Conservation (phyloP, 495 filamentous ascomycete species). For the Penicillium simplicissimum region DNA sequence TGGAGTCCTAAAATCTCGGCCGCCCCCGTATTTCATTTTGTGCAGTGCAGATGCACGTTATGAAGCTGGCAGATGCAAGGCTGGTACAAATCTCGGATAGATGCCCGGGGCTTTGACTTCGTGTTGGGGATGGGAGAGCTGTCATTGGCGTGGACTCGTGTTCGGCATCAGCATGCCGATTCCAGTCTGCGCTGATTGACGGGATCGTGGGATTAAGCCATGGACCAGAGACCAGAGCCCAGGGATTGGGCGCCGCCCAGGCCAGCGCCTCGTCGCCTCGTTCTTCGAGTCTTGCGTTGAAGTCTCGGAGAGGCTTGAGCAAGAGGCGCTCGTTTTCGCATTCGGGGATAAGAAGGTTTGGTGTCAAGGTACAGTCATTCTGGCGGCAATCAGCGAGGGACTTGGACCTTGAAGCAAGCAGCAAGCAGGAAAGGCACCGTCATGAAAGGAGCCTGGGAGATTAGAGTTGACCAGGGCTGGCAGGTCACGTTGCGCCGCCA, state of each 20-base stretch:
- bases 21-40: background rate
- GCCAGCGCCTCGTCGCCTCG: background rate
- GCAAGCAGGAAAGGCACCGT: background rate
- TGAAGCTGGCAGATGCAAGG: background rate
- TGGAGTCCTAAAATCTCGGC: background rate
- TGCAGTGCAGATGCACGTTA: background rate
- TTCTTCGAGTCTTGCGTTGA: background rate
- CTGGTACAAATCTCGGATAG: background rate
- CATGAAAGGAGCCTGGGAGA: too few relatives aligned
- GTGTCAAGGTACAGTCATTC: background rate
- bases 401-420: background rate
- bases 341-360: background rate
- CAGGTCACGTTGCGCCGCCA: background rate
- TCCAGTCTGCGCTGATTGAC: background rate
- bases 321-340: background rate
- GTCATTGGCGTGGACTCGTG: background rate
- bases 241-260: background rate
- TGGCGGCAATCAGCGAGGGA: background rate
- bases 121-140: background rate
- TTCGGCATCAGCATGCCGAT: conserved; percentile 3
- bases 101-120: background rate
- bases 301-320: background rate
- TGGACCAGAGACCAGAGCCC: background rate
- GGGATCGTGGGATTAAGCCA: background rate
- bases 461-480: too few relatives aligned